A percentile compares a stretch with the other conserved stretches of the same genome.
Conservation (phyloP, 441 rosid genomes). For the Lepidium campestre region DNA sequence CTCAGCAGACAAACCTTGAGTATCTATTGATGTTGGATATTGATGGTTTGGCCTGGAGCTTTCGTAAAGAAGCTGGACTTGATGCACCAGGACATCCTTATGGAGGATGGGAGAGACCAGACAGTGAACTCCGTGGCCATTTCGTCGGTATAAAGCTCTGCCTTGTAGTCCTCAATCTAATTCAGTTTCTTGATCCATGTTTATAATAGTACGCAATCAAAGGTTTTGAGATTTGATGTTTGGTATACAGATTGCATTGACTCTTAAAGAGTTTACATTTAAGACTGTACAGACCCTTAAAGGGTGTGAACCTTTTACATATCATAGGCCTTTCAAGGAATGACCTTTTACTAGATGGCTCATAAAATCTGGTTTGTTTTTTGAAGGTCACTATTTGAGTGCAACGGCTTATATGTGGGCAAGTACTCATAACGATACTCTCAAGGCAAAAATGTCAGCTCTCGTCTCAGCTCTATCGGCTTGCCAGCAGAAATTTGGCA, state of each 20-base stretch:
- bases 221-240: not conserved
- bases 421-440: conserved; percentile 66
- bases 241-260: not conserved
- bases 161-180: not conserved
- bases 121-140: conserved; percentile 79
- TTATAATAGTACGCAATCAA: not conserved
- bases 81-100: conserved; percentile 50
- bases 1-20: conserved; percentile 85
- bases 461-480: conserved; percentile 61
- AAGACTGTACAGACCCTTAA: not conserved
- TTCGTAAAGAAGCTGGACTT: conserved; percentile 75
- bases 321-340: not conserved
- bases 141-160: conserved; percentile 62
- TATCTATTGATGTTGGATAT: conserved; percentile 75
- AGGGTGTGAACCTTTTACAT: not conserved
- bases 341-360: not conserved
- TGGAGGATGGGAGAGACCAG: conserved; percentile 84
- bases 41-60: conserved; percentile 76
- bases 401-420: conserved; percentile 98
- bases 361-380: conserved; percentile 11
- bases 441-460: conserved; percentile 63
- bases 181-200: not conserved
- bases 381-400: conserved; percentile 91
- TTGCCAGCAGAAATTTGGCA: conserved; percentile 69
- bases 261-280: not conserved